Conservation (phyloP, 2,329 filamentous ascomycete genomes). For the Aureobasidium sp. region DNA sequence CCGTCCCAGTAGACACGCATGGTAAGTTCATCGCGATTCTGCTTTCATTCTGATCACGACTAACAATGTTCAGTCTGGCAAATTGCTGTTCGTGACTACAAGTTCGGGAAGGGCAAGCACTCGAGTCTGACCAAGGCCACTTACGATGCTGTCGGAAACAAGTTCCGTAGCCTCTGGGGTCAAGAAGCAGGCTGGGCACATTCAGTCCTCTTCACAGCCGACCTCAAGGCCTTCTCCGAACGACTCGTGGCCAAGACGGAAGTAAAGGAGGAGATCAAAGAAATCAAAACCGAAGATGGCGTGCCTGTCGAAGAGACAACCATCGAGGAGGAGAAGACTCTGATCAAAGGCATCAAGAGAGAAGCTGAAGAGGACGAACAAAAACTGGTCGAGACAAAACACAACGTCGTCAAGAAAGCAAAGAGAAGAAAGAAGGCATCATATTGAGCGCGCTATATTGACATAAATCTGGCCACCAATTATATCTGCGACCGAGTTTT, state of each 20-base stretch:
- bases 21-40: constrained; percentile 28
- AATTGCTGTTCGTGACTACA: constrained; percentile 93
- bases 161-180: constrained; percentile 86
- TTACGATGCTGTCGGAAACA: constrained; percentile 82
- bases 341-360: constrained; percentile 32
- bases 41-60: neutral
- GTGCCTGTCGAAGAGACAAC: constrained; percentile 19
- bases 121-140: constrained; percentile 81
- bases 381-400: constrained; percentile 30
- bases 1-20: constrained; percentile 94
- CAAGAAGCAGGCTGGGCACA: constrained; percentile 95
- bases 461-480: neutral
- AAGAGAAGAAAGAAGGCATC: constrained; percentile 26
- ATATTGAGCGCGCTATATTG: constrained; percentile 10
- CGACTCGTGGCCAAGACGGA: constrained; percentile 42
- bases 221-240: constrained; percentile 76
- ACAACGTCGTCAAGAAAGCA: constrained; percentile 26
- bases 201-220: constrained; percentile 90
- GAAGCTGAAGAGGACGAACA: constrained; percentile 32
- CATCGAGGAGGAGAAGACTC: constrained; percentile 23
- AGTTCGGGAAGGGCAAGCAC: constrained; percentile 72
- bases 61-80: constrained; percentile 64
- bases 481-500: no score
- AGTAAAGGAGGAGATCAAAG: constrained; percentile 35
- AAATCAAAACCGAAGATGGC: constrained; percentile 27